These are phyloP conservation scores for Torulaspora microellipsoides DNA, from an alignment of 805 yeast genomes.

Conservation along the genomic window DNA sequence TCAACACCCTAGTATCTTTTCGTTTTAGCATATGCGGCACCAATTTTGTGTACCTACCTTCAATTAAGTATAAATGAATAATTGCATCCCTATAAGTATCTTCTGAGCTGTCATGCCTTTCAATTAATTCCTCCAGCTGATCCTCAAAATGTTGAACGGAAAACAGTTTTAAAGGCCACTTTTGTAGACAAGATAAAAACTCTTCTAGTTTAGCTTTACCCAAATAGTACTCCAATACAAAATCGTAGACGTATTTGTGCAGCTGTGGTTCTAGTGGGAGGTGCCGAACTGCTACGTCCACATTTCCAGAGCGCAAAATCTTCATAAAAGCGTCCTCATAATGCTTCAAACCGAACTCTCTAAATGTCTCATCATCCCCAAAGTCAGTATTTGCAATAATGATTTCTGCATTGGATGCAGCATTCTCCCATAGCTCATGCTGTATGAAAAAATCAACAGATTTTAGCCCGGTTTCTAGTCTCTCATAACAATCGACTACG, in stretches of 20 bases:
- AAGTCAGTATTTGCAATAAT: constrained; percentile 34
- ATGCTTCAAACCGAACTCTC: constrained; percentile 33
- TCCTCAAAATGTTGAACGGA: constrained; percentile 42
- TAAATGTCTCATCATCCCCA: constrained; percentile 20
- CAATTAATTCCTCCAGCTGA: constrained; percentile 45
- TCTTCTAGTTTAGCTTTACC: constrained; percentile 30
- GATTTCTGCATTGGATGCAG: constrained; percentile 45
- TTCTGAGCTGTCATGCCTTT: constrained; percentile 26
- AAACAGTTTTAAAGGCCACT: constrained; percentile 59
- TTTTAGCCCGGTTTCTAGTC: constrained; percentile 59
- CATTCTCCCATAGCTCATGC: constrained; percentile 49
- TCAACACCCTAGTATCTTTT: constrained; percentile 50
- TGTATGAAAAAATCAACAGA: constrained; percentile 40
- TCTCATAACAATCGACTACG: constrained; percentile 45
- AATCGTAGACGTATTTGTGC: constrained; percentile 41
- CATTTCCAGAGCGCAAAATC: constrained; percentile 46
- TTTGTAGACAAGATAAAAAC: constrained; percentile 41
- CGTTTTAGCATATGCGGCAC: constrained; percentile 56
- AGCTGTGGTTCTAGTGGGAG: constrained; percentile 50
- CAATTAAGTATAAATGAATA: constrained; percentile 50
- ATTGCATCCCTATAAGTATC: constrained; percentile 40
- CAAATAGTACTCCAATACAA: constrained; percentile 45
- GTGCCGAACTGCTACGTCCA: constrained; percentile 43
- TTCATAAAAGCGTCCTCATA: constrained; percentile 66
- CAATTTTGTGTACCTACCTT: constrained; percentile 58